Evolutionary conservation across 176 grass and related monocot genomes (phyloP), one percentile per base, ranked within the genome.

Genomic region (Otatea glauca): DNA sequence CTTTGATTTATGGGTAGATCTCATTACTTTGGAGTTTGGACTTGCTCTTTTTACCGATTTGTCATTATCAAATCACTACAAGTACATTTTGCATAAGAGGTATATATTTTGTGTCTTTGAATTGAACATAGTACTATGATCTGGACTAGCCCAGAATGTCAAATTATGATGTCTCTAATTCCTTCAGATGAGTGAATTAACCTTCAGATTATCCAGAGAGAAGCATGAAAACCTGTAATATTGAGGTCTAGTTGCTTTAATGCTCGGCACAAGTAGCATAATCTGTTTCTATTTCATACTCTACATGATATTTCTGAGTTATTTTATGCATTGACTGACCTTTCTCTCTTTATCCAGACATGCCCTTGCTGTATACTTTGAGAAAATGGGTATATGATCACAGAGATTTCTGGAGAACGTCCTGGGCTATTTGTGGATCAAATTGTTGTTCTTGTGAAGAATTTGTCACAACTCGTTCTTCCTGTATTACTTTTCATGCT

Each of bases 321-420:
- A 51, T 14, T 56, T n/a, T 44, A 54, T 27, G 5, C 43, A 0
- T 48, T 45, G 5, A 84, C 68, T 87, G 61, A 83, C 6, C 8
- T 65, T 66, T 78, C 10, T 79, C n/a, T 72, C 9, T 90, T 73
- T 79, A 59, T 86, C 59, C 84, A 90, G 88, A 87, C 76, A 34
- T 90, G 88, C 54, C 58, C 74, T 58, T 90, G 88, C 18, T 90
- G 88, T 72, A 90, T 90, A 79, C 84, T 90, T 47, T 90, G 74
- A 90, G 66, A 61, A 67, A 48, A 44, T 5, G 79, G 56, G 15
- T 12, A 74, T 60, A 77, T 3, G 17, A 45, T 44, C 23, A 64
- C 42, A 54, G 4, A 73, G 60, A 79, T 11, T 67, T 79, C 29
- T 66, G 79, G 69, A 60, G 18, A 86, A 43, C 25, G 72, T 86